These are phyloP conservation scores for Warburgia ugandensis DNA, from an alignment of 164 flowering plant species.

Conservation along the genomic window DNA sequence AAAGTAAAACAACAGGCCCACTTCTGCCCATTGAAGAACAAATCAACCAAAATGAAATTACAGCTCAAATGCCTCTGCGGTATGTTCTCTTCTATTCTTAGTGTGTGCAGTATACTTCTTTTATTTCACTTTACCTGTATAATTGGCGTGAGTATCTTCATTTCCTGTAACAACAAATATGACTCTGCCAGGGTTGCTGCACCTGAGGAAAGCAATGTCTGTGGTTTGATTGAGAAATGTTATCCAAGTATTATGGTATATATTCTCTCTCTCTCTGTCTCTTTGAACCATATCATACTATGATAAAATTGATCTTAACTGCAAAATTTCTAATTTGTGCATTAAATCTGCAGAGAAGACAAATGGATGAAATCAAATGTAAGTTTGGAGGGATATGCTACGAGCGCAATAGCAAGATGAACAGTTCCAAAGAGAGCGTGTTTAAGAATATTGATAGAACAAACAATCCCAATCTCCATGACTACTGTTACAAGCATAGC, in stretches of 20 bases:
- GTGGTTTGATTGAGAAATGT: neutral
- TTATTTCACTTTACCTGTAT: slow-evolving; percentile 1
- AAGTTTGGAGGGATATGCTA: slow-evolving; percentile 2
- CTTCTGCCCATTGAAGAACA: too few relatives aligned
- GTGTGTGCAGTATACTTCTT: neutral
- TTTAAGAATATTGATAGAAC: neutral
- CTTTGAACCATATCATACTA: neutral
- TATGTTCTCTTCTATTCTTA: slow-evolving; percentile 24
- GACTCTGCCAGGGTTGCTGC: slow-evolving; percentile 1
- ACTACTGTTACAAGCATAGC: neutral
- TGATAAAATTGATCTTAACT: neutral
- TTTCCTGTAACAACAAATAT: neutral
- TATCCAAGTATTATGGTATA: neutral
- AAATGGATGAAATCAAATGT: neutral
- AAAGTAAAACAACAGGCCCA: slow-evolving; percentile 20
- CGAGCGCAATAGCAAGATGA: neutral
- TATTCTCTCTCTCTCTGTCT: neutral
- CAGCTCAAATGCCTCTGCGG: slow-evolving; percentile 22
- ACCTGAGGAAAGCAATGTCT: neutral
- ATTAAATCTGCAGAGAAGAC: neutral
- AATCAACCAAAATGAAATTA: too few relatives aligned
- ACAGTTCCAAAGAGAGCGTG: neutral
- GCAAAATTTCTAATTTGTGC: neutral
- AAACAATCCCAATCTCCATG: neutral
- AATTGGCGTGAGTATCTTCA: neutral